Percentiles rank a stretch among this genome's conserved stretches.
phyloP scores from a whole-genome alignment of 257 asterid species.

The Nicotiana attenuata region DNA sequence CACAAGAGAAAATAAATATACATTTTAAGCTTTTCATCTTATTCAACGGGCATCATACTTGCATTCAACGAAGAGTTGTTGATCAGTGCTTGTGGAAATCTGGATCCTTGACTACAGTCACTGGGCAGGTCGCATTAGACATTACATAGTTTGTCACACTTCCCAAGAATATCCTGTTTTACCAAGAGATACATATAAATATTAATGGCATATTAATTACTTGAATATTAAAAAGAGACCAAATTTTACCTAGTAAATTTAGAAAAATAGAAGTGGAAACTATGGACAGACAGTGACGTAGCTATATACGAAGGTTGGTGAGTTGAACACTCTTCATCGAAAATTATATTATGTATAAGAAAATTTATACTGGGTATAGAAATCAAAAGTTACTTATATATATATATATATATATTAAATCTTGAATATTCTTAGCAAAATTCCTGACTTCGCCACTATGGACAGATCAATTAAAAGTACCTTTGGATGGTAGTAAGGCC shows the following conservation, averaged over 20 bases:
- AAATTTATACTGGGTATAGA: too few relatives aligned
- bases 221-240: neutral
- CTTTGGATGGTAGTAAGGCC: conserved; percentile 65
- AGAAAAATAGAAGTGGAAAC: neutral
- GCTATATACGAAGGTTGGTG: too few relatives aligned
- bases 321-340: too few relatives aligned
- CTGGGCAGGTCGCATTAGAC: conserved; percentile 57
- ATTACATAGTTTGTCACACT: conserved; percentile 67
- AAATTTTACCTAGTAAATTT: neutral
- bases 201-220: neutral
- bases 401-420: too few relatives aligned
- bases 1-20: neutral
- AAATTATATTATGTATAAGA: too few relatives aligned
- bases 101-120: conserved; percentile 66
- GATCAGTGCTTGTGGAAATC: conserved; percentile 46
- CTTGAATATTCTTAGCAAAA: too few relatives aligned
- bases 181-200: neutral
- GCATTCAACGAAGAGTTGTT: neutral
- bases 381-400: too few relatives aligned
- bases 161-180: conserved; percentile 66
- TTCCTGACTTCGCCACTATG: too few relatives aligned
- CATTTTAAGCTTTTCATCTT: neutral
- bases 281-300: too few relatives aligned
- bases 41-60: neutral
- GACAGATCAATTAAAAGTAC: conserved; percentile 18